Evolutionary conservation across 805 yeast genomes (phyloP).

Genomic region (Myxozyma kluyveri): DNA sequence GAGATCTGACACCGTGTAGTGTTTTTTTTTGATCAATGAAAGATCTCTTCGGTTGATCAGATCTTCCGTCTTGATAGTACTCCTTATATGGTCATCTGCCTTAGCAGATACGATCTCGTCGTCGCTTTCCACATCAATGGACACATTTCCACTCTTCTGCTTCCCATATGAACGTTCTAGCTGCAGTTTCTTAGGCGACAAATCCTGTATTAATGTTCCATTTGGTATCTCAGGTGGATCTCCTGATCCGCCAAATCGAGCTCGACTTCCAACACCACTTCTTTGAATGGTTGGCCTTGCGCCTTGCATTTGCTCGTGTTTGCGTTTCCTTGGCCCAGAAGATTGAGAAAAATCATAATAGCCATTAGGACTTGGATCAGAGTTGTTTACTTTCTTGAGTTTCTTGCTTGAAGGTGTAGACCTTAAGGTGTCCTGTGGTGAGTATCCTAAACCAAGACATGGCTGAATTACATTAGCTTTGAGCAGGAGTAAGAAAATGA

Average conservation of each 20-base stretch:
- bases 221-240: not conserved
- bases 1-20: slow-evolving; percentile 2
- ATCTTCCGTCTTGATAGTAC: not conserved
- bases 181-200: too few relatives aligned
- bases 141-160: too few relatives aligned
- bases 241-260: too few relatives aligned
- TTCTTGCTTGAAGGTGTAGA: too few relatives aligned
- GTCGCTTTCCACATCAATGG: slow-evolving; percentile 12
- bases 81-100: not conserved
- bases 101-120: slow-evolving; percentile 2
- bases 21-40: not conserved
- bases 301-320: slow-evolving; percentile 11
- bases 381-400: too few relatives aligned
- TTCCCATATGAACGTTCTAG: too few relatives aligned
- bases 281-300: not conserved
- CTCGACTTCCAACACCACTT: too few relatives aligned
- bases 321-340: slow-evolving; percentile 5
- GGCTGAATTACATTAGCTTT: too few relatives aligned
- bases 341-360: slow-evolving; percentile 5
- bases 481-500: too few relatives aligned
- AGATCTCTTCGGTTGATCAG: not conserved
- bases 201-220: not conserved
- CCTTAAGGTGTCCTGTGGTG: too few relatives aligned
- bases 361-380: not conserved
- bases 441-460: too few relatives aligned